Base-by-base conservation (phyloP, 1,284 basidiomycete genomes). In the Megacollybia platyphylla region DNA sequence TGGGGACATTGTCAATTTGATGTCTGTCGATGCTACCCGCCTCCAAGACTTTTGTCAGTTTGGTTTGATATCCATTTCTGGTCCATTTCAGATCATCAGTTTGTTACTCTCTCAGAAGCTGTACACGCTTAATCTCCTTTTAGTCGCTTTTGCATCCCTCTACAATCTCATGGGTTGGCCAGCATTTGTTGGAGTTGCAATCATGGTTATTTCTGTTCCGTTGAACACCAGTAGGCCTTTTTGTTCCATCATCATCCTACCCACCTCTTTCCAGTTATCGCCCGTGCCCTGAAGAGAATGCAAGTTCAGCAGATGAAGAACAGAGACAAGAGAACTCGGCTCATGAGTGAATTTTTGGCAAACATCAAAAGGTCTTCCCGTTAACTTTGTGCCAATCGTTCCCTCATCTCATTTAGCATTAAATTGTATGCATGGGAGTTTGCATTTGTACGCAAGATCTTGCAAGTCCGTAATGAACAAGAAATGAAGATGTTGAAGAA, bases 1-100 rank as follows among this genome's bases (percentile, higher is more conserved):
- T 0, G 93, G 93, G 3, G 91, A 97, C 55, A 91, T 96, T 40
- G 89, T 96, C 51, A 97, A 97, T 57, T 62, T 96, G 24, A 93
- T 94, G 85, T 84, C 80, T 8, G 87, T 94, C 27, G 79, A 89
- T 53, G 80, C 90, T 0, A 85, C 81, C 11, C 71, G 90, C 27
- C 67, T 97, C 39, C 89, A 91, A 52, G 92, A 96, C 55, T 67
- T 93, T 31, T 87, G 85, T 56, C 81, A 86, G 1, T 91, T 88
- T 54, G 84, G 76, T 1, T 59, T 87, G 15, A 81, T 85, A 36
- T 65, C 72, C 3, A 63, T 86, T 44, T 84, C 80, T 2, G 81
- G 79, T 3, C 81, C 81, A 4, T 68, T 80, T 49, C 80, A 85
- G 65, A 78, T 73, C 31, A 20, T 27, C 9, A 7, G 20, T 7